Evolutionary conservation across 139 green algal genomes (phyloP), one percentile per base, ranked within the genome.

Genomic region (Volvox reticuliferus): DNA sequence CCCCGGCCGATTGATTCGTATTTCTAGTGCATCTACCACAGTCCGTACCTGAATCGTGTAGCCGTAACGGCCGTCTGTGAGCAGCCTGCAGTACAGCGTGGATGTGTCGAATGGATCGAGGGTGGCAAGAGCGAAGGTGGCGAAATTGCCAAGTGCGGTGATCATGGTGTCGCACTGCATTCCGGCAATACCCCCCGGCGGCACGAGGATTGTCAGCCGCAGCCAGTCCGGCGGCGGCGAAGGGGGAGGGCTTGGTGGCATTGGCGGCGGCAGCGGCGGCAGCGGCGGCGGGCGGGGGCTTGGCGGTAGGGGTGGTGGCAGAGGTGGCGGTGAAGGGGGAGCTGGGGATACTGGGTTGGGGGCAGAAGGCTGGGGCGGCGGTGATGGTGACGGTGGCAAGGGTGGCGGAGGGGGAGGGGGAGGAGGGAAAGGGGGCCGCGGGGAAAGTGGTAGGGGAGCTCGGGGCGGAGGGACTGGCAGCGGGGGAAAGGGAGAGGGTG

Each of bases 31-130:
- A 19, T 69, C 62, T 17, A 24, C 17, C 62, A 69, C 19, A 6
- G 44, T 33, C 17, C 75, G 75, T 81, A 88, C 63, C 82, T 88
- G 50, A 26, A 88, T n/a, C 5, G 37, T 62, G 63, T 65, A 88
- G 32, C 82, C 63, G 12, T n/a, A 20, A 12, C 82, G 63, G 33
- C 82, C 63, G 20, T 88, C 82, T 22, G 82, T 24, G 0, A 76
- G 55, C n/a, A 30, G 55, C 14, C 17, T 24, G n/a, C 81, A 77
- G 50, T 13, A 14, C 14, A 71, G 26, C 1, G 16, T 50, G 6
- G 81, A 71, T 18, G 21, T 30, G 81, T 63, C 61, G 20, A 88
- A 26, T 0, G 80, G 9, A 5, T 50, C 80, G 12, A 44, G 28
- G 26, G 28, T 21, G 63, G 21, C 82, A 21, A 50, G 24, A 32